Evolutionary conservation across 2,329 filamentous ascomycete genomes (phyloP).

Genomic region (Aspergillus jensenii): DNA sequence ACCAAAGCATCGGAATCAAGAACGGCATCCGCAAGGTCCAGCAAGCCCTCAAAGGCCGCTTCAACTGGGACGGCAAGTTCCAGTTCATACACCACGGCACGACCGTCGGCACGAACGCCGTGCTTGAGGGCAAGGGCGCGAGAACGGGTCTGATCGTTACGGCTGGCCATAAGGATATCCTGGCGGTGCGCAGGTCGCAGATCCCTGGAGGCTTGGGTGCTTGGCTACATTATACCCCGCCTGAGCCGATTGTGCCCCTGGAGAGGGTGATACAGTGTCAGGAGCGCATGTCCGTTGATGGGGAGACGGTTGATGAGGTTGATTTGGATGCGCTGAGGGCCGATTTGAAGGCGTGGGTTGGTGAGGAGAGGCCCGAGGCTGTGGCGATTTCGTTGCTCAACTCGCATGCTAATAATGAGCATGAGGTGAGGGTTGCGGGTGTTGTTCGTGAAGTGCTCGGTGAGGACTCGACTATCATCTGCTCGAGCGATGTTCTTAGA

Average conservation of each 20-base stretch:
- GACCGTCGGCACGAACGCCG: slow-evolving; percentile 51
- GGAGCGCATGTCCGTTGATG: slow-evolving; percentile 47
- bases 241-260: slow-evolving; percentile 50
- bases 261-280: slow-evolving; percentile 49
- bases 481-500: slow-evolving; percentile 47
- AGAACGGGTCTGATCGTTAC: slow-evolving; percentile 50
- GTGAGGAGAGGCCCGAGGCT: slow-evolving; percentile 44
- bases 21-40: slow-evolving; percentile 47
- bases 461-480: slow-evolving; percentile 44
- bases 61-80: slow-evolving; percentile 47
- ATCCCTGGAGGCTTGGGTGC: slow-evolving; percentile 53
- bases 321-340: slow-evolving; percentile 41
- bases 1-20: slow-evolving; percentile 51
- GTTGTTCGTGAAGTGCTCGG: slow-evolving; percentile 47
- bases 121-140: slow-evolving; percentile 52
- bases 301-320: slow-evolving; percentile 41
- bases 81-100: slow-evolving; percentile 53
- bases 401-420: slow-evolving; percentile 46
- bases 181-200: slow-evolving; percentile 48
- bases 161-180: slow-evolving; percentile 50
- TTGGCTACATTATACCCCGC: slow-evolving; percentile 51
- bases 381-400: slow-evolving; percentile 50
- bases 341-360: slow-evolving; percentile 30
- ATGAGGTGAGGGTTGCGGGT: slow-evolving; percentile 42
- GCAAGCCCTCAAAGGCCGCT: slow-evolving; percentile 37